Percentiles rank a stretch among this genome's conserved stretches.
These are phyloP conservation scores for Talaromyces sp. DNA, from an alignment of 2,329 filamentous ascomycete species.

Conservation along the genomic window DNA sequence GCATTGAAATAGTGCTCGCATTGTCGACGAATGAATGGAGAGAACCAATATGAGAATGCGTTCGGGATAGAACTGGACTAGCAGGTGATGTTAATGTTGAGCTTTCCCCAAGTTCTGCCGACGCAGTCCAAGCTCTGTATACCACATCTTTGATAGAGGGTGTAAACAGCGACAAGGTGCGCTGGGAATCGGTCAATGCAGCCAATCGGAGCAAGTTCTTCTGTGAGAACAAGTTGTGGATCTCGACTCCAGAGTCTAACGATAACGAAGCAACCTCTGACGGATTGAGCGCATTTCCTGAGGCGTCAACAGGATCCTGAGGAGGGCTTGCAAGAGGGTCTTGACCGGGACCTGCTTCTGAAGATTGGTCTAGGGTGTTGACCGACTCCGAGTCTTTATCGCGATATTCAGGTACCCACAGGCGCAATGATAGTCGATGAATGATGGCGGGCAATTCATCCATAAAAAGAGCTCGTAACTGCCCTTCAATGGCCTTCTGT, in stretches of 20 bases:
- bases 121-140: conserved; percentile 86
- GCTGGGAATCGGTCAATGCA: conserved; percentile 79
- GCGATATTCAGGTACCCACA: conserved; percentile 86
- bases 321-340: conserved; percentile 81
- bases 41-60: conserved; percentile 61
- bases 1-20: conserved; percentile 62
- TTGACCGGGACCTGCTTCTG: conserved; percentile 60
- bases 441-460: conserved; percentile 96
- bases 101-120: conserved; percentile 66
- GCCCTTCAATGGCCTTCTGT: conserved; percentile 91
- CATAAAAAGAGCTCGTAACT: conserved; percentile 92
- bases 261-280: conserved; percentile 72
- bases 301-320: conserved; percentile 74
- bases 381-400: conserved; percentile 56
- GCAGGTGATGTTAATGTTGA: conserved; percentile 36
- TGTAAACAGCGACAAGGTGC: conserved; percentile 86
- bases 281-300: conserved; percentile 72
- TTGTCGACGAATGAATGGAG: conserved; percentile 73
- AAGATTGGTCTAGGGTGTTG: conserved; percentile 38
- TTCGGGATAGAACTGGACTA: conserved; percentile 56
- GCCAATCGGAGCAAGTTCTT: conserved; percentile 86
- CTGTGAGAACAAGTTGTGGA: conserved; percentile 88
- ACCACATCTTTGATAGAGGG: conserved; percentile 86
- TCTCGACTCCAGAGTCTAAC: conserved; percentile 73
- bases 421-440: conserved; percentile 78